Base-by-base conservation (phyloP, 352 stramenopile genomes). In the Phytophthora fragariae region DNA sequence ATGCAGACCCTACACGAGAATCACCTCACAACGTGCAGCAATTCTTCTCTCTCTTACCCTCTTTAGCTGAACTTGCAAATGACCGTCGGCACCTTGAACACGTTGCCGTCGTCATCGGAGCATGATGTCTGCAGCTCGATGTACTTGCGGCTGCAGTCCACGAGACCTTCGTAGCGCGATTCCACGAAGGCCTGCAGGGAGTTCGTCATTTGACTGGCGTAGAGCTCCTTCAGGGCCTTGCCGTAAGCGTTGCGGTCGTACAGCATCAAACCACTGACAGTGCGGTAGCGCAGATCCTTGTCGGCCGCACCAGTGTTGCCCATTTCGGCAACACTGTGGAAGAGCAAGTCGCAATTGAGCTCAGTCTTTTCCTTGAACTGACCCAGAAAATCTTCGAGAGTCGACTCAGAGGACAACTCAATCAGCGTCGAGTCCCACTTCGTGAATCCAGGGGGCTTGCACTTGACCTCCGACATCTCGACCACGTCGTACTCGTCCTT, bases 401-500 rank as follows among this genome's bases (percentile, higher is more conserved):
- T 93, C 21, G 86, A 84, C 19, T 88, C 47, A 5, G 80, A 86
- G n/a, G 84, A 84, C 6, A 96, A 67, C 62, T 92, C 81, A 46
- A 96, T 82, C 10, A 93, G 19, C 19, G 89, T 96, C 56, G 88
- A 96, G 79, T 98, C 93, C 93, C 93, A 98, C 78, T 98, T 98
- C 3, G 92, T 98, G 71, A 98, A 98, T 17, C 88, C 88, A 65
- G 89, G 29, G 5, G 89, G 89, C 57, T 93, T 94, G 85, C 89
- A 96, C 71, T 93, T 92, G 15, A 96, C 89, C 68, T 96, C 87
- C 41, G 82, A 85, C 89, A 96, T 96, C 61, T 96, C 89, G 24
- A 96, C 88, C 35, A 93, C 83, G 50, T 98, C 93, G 71, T 97
- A 98, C 73, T 97, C 91, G 68, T 98, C 92, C 81, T 98, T 96